Evolutionary conservation across 140 eudicot species (phyloP).

Genomic region (Flaveria floridana): DNA sequence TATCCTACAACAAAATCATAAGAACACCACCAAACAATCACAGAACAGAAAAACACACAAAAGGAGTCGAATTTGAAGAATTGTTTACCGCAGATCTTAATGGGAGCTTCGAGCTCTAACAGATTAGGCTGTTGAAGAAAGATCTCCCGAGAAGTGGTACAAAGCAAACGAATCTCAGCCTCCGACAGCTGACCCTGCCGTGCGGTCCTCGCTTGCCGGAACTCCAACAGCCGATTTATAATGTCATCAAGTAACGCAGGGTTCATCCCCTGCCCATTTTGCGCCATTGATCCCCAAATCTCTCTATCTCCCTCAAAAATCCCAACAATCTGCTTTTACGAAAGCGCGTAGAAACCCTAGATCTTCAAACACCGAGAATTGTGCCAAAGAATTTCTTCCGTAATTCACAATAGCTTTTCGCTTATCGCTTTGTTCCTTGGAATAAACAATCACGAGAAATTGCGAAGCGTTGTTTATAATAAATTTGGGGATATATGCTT

Average conservation of each 20-base stretch:
- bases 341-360: constrained; percentile 25
- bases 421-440: constrained; percentile 17
- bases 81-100: constrained; percentile 84
- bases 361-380: constrained; percentile 25
- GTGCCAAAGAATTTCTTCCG: constrained; percentile 20
- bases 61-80: constrained; percentile 4
- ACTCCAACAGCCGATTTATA: constrained; percentile 70
- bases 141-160: constrained; percentile 56
- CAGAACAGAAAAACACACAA: not conserved
- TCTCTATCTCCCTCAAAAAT: not conserved
- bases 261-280: constrained; percentile 59
- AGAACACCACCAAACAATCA: not conserved
- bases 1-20: not conserved
- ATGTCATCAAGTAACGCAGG: constrained; percentile 66
- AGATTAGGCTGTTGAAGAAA: constrained; percentile 83
- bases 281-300: constrained; percentile 42
- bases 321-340: not conserved
- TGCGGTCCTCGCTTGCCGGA: constrained; percentile 60
- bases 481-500: constrained; percentile 16
- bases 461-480: not conserved
- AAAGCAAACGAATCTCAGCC: constrained; percentile 79
- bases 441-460: constrained; percentile 11
- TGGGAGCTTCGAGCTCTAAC: constrained; percentile 86
- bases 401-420: constrained; percentile 18
- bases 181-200: constrained; percentile 87